A percentile compares a stretch with the other conserved stretches of the same genome.
phyloP scores from a whole-genome alignment of 352 stramenopile genomes.

The Phytopythium litorale region DNA sequence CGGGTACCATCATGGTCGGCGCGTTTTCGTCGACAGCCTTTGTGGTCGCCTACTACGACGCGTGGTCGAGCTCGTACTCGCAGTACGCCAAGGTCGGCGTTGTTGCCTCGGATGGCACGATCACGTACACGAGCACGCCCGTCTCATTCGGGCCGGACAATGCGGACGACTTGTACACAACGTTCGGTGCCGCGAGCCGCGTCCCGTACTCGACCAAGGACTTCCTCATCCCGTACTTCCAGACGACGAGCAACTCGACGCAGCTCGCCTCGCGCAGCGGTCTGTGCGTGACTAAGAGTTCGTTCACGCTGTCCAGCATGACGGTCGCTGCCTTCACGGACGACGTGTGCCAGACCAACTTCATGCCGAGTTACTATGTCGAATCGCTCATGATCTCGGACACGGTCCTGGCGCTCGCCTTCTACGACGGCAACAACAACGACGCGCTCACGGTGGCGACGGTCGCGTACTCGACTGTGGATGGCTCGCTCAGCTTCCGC shows the following conservation, averaged over 20 bases:
- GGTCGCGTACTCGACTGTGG: constrained; percentile 22
- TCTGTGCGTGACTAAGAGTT: constrained; percentile 41
- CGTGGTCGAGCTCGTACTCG: constrained; percentile 20
- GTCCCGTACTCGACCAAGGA: constrained; percentile 15
- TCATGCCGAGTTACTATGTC: constrained; percentile 28
- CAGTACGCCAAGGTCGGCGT: constrained; percentile 38
- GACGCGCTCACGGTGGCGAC: constrained; percentile 46
- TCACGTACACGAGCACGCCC: constrained; percentile 25
- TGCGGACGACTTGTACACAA: constrained; percentile 10
- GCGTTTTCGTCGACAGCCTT: constrained; percentile 31
- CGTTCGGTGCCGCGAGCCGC: constrained; percentile 32
- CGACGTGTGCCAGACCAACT: constrained; percentile 38
- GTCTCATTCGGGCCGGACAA: constrained; percentile 29
- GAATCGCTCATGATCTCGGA: constrained; percentile 46
- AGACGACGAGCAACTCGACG: constrained; percentile 10
- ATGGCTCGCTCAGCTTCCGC: constrained; percentile 31
- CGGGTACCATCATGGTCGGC: constrained; percentile 34
- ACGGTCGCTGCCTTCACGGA: constrained; percentile 24
- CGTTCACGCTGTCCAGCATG: constrained; percentile 14
- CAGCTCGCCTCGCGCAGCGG: constrained; percentile 10
- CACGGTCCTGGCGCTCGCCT: constrained; percentile 35
- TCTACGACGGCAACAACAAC: constrained; percentile 54
- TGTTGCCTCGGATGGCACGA: constrained; percentile 23
- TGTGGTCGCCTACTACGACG: constrained; percentile 45
- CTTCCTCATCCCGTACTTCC: constrained; percentile 58